phyloP scores from a whole-genome alignment of 129 eudicot genomes.

The Kitagawia praeruptora region DNA sequence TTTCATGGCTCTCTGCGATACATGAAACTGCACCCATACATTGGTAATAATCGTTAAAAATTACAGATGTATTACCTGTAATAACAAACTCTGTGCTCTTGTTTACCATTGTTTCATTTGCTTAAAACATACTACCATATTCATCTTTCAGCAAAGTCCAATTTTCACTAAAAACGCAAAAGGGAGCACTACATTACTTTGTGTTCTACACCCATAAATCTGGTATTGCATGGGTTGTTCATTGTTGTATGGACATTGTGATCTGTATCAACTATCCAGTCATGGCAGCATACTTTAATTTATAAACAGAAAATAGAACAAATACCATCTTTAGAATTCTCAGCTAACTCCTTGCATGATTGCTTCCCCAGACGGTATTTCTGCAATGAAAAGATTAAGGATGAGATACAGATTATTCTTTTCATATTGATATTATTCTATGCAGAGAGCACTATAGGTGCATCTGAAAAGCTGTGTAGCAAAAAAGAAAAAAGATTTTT shows the following conservation, averaged over 20 bases:
- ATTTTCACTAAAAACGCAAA: background rate
- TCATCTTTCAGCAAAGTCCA: background rate
- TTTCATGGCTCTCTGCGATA: constrained; percentile 70
- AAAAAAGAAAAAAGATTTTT: background rate
- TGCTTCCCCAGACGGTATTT: constrained; percentile 81
- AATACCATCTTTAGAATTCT: constrained; percentile 80
- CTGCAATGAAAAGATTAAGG: constrained; percentile 28
- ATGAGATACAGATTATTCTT: constrained; percentile 2
- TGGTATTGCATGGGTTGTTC: background rate
- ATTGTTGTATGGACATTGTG: background rate
- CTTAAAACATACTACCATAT: background rate
- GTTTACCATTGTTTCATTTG: background rate
- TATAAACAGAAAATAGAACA: background rate
- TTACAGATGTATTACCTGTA: background rate
- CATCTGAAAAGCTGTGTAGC: background rate
- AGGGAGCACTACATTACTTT: background rate
- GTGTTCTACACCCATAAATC: background rate
- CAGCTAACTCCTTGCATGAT: constrained; percentile 67
- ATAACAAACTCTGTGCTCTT: background rate
- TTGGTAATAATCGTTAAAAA: background rate
- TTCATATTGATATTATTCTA: background rate
- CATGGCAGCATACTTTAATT: background rate
- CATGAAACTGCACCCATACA: constrained; percentile 49
- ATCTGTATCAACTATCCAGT: background rate
- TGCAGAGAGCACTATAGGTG: background rate